Conservation (phyloP, 345 rosid genomes). For the Arabidopsis thaliana region DNA sequence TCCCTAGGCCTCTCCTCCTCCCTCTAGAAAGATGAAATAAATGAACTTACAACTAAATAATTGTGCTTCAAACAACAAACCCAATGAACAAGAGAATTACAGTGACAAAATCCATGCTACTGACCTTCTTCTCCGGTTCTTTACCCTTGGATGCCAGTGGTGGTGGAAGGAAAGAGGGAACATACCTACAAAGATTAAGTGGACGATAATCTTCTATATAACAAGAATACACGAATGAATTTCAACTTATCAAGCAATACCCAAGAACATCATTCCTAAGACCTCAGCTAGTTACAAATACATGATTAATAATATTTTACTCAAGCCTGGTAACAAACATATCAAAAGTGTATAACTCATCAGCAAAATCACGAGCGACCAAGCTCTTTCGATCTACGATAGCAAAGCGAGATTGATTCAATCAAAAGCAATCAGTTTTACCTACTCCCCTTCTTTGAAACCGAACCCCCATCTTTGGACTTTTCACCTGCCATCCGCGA, state of each 20-base stretch:
- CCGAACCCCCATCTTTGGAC: constrained; percentile 98
- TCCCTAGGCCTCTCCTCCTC: constrained; percentile 84
- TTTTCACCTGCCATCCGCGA: constrained; percentile 99
- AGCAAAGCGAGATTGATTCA: constrained; percentile 55
- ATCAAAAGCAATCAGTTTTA: constrained; percentile 80
- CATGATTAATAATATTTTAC: not conserved
- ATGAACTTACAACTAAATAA: constrained; percentile 23
- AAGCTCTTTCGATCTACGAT: constrained; percentile 33
- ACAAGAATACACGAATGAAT: constrained; percentile 15
- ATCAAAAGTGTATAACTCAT: constrained; percentile 40
- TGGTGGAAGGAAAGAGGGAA: constrained; percentile 99
- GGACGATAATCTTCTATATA: constrained; percentile 52
- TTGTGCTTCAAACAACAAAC: constrained; percentile 2
- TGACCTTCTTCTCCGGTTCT: constrained; percentile 88
- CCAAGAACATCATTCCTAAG: constrained; percentile 12
- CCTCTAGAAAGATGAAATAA: constrained; percentile 54
- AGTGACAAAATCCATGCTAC: constrained; percentile 23
- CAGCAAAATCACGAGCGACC: constrained; percentile 36
- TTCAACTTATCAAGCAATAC: constrained; percentile 16
- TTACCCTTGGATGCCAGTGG: constrained; percentile 88
- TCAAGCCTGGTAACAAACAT: constrained; percentile 24
- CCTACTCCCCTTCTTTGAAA: constrained; percentile 99
- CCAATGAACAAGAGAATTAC: constrained; percentile 18
- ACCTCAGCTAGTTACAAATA: constrained; percentile 12
- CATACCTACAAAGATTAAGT: constrained; percentile 78